Base-by-base conservation (phyloP, 108 stramenopile genomes). In the Cyclotella atomus region DNA sequence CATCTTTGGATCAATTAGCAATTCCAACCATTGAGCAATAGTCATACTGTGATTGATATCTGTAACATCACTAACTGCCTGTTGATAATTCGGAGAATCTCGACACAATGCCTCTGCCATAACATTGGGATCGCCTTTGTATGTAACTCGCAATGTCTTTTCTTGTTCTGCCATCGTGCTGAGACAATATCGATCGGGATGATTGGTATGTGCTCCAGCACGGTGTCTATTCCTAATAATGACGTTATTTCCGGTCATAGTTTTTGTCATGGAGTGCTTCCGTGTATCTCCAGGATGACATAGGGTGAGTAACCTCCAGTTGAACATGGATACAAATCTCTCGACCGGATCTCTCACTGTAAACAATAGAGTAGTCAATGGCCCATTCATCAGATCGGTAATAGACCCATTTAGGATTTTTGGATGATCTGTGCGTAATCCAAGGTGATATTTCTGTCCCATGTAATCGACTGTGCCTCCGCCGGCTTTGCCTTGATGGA, bases 341-440 rank as follows among this genome's bases (percentile, higher is more conserved):
- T 87, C 85, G 12, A 81, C 79, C 2, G 83, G 84, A 76, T 90
- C 89, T 12, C 89, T 80, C 16, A 85, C 50, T 6, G 83, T 73
- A 27, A 90, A 43, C 1, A 88, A 71, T 29, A 73, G 62, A 29
- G 72, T 73, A 45, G 21, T 64, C 7, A 33, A 12, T 8, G 62
- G 27, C 12, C 47, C 50, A 54, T 55, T 73, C 53, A 52, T 46
- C 28, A 73, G 28, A 23, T 60, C 2, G 53, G 63, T 33, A 1
- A 63, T 47, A 7, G 17, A 32, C 0, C 21, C 25, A 4, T 36
- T 5, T 38, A 7, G 20, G 19, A 56, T 54, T 0, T 17, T 2
- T 16, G 72, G 72, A 63, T 73, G 72, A 21, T n/a, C 50, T 17
- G n/a, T 27, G 1, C 7, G 28, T 3, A 73, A 19, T 9, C 21